Evolutionary conservation across 179 eudicot species (phyloP).

Genomic region (Vitellaria paradoxa): DNA sequence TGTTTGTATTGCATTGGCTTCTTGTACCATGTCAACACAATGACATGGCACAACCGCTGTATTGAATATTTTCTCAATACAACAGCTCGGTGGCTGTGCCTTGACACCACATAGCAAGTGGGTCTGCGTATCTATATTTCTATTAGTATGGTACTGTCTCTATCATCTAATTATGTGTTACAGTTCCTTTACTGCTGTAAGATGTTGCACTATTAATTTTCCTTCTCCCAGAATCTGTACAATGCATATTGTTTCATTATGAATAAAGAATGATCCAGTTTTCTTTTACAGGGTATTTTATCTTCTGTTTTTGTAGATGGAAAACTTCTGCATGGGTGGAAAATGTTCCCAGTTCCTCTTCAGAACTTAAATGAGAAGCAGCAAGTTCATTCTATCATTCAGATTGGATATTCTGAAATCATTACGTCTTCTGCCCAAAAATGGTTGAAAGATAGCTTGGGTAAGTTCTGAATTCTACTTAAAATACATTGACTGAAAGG

Average conservation of each 20-base stretch:
- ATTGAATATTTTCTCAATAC: no score
- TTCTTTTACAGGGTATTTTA: conserved; percentile 63
- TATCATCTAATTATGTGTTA: not conserved
- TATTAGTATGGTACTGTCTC: not conserved
- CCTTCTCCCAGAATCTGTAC: not conserved
- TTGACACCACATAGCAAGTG: not conserved
- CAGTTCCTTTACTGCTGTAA: not conserved
- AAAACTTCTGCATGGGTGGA: conserved; percentile 65
- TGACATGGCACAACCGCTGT: no score
- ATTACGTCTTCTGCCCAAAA: conserved; percentile 31
- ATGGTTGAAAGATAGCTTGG: conserved; percentile 20
- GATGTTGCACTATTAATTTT: not conserved
- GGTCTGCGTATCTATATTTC: not conserved
- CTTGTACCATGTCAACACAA: not conserved
- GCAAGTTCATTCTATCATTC: conserved; percentile 30
- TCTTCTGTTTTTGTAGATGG: conserved; percentile 72
- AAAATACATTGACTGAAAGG: not conserved
- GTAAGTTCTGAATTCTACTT: conserved; percentile 22
- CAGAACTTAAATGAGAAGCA: conserved; percentile 42
- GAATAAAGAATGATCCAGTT: not conserved
- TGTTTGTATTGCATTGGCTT: no score
- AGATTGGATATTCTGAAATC: conserved; percentile 21
- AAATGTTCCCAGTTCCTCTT: conserved; percentile 61
- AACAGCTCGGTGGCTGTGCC: no score
- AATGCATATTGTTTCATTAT: not conserved